Evolutionary conservation across 2,329 filamentous ascomycete species (phyloP).

Genomic region (Lasiodiplodia gonubiensis): DNA sequence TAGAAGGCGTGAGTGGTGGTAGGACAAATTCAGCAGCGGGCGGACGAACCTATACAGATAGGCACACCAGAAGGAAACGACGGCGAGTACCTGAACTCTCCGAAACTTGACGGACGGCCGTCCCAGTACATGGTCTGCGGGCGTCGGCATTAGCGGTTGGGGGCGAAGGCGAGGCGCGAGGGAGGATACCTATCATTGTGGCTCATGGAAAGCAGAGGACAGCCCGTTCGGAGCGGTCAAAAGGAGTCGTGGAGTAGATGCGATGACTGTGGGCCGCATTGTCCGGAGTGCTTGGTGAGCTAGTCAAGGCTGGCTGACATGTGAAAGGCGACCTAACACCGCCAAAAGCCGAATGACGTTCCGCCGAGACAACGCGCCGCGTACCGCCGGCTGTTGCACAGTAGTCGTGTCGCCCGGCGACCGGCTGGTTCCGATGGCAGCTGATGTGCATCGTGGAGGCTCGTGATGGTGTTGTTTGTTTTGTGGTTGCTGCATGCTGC

Average conservation of each 20-base stretch:
- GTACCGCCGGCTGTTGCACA: slow-evolving; percentile 6
- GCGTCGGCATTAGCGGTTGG: slow-evolving; percentile 20
- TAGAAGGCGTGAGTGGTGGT: slow-evolving; percentile 48
- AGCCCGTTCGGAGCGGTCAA: background rate
- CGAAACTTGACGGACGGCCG: slow-evolving; percentile 89
- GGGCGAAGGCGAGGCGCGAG: background rate
- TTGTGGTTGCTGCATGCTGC: background rate
- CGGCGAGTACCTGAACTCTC: slow-evolving; percentile 88
- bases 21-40: background rate
- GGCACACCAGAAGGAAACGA: slow-evolving; percentile 87
- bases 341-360: slow-evolving; percentile 22
- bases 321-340: slow-evolving; percentile 28
- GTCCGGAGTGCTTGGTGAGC: background rate
- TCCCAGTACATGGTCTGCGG: slow-evolving; percentile 83
- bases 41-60: slow-evolving; percentile 74
- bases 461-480: slow-evolving; percentile 20
- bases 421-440: slow-evolving; percentile 16
- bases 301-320: slow-evolving; percentile 21
- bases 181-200: slow-evolving; percentile 40
- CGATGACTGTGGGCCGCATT: slow-evolving; percentile 7
- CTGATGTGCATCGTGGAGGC: background rate
- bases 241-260: slow-evolving; percentile 15
- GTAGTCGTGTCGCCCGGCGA: slow-evolving; percentile 14
- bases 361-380: slow-evolving; percentile 9
- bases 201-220: background rate